Evolutionary conservation across 257 asterid genomes (phyloP), one percentile per base, ranked within the genome.

Genomic region (Ligustrum vulgare): DNA sequence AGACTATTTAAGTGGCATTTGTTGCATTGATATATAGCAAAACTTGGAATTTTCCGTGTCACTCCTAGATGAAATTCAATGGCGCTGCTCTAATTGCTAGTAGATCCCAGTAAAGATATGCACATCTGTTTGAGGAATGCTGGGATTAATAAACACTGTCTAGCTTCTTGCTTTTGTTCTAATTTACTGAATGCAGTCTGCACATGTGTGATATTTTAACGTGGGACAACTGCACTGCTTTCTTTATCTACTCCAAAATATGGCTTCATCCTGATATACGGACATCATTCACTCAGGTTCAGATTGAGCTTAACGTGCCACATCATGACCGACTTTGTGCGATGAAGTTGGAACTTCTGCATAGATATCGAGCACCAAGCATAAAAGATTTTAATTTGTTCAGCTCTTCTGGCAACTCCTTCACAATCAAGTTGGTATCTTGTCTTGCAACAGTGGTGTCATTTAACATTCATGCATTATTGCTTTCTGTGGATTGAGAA

Each of bases 341-440:
- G 37, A 82, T 76, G 85, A 94, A 94, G 87, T 66, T 82, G 83
- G 85, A 87, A 72, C 85, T 94, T 82, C 81, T 94, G n/a, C 78
- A 77, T 18, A 81, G 84, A 65, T 76, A 83, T 75, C 76, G 20
- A 28, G 79, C 85, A 3, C 89, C 82, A 64, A 80, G 83, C 72
- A 64, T 76, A 68, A 82, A 86, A 75, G 94, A 89, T 78, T 82
- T 72, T 74, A 86, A 82, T 35, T 86, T 72, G 37, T 84, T 83
- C 80, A 72, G 82, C 60, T 78, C 82, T 78, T 78, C 80, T 18
- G 80, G 84, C 78, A 88, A 88, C 77, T 76, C 80, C 62, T 94
- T 91, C 84, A 83, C 82, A 10, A 79, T 91, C 82, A 92, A 86
- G 90, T 87, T 71, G 64, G 86, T 82, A 77, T 71, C 67, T 23